A percentile compares a stretch with the other conserved stretches of the same genome.
phyloP scores from a whole-genome alignment of 352 stramenopile genomes.

The Phytophthora litchii region DNA sequence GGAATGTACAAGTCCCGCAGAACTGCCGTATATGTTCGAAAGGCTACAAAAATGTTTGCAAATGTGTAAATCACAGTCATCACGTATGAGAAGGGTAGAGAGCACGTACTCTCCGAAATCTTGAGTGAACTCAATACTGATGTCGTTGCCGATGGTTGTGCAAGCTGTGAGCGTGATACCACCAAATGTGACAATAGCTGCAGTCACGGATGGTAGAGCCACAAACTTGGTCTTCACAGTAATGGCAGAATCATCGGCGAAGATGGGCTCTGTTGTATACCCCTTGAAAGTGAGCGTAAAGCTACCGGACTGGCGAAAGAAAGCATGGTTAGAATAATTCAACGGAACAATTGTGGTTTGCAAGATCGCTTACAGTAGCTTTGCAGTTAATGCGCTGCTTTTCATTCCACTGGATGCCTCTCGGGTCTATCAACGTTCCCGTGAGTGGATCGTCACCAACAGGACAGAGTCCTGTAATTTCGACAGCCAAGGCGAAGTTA shows the following conservation, averaged over 20 bases:
- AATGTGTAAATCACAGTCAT: too few species aligned
- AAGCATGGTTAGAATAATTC: neutral
- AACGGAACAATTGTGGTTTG: neutral
- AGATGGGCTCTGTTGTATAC: constrained; percentile 75
- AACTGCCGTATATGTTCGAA: constrained; percentile 64
- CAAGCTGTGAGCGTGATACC: constrained; percentile 71
- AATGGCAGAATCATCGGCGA: constrained; percentile 49
- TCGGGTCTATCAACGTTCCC: constrained; percentile 63
- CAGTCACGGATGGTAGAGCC: constrained; percentile 66
- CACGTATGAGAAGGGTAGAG: neutral
- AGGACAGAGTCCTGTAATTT: constrained; percentile 73
- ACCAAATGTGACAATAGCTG: constrained; percentile 69
- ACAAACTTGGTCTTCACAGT: constrained; percentile 59
- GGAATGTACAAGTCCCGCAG: constrained; percentile 50
- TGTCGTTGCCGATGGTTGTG: constrained; percentile 78
- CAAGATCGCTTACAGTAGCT: constrained; percentile 52
- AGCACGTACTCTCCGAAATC: constrained; percentile 71
- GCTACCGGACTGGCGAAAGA: constrained; percentile 49
- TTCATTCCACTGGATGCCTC: constrained; percentile 73
- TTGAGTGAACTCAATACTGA: constrained; percentile 78
- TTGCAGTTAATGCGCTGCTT: constrained; percentile 71
- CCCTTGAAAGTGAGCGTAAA: constrained; percentile 89
- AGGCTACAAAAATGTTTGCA: constrained; percentile 37
- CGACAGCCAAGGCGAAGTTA: too few species aligned
- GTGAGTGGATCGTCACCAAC: constrained; percentile 88